Percentiles rank a stretch among this genome's conserved stretches.
Evolutionary conservation across 306 rosid genomes (phyloP).

Genomic region (Urtica urens): DNA sequence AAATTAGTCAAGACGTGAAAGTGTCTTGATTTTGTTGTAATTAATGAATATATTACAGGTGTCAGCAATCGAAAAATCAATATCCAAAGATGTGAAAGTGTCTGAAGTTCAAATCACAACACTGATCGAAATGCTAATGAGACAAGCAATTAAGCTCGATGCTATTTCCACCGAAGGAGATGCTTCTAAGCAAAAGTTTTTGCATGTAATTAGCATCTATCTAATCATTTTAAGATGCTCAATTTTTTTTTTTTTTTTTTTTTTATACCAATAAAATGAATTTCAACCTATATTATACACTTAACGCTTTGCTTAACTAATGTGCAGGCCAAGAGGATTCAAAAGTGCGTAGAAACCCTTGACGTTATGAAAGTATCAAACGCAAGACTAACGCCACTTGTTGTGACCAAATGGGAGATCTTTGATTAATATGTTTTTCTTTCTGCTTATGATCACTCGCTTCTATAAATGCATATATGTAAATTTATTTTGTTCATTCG

Average conservation of each 20-base stretch:
- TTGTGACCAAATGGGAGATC: conserved; percentile 76
- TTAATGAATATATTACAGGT: too few species aligned
- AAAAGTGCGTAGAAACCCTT: conserved; percentile 61
- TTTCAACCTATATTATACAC: too few species aligned
- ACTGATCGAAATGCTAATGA: conserved; percentile 73
- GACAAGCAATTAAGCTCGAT: conserved; percentile 73
- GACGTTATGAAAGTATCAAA: conserved; percentile 53
- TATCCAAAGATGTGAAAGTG: conserved; percentile 49
- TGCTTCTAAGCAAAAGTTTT: conserved; percentile 41
- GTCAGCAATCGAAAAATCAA: conserved; percentile 43
- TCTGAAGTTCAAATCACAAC: conserved; percentile 78
- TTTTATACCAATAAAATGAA: too few species aligned
- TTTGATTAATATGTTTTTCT: too few species aligned
- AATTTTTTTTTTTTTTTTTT: background rate
- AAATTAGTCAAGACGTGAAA: too few species aligned
- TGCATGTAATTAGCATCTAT: conserved; percentile 36
- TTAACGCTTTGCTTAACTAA: background rate
- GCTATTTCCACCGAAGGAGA: conserved; percentile 60
- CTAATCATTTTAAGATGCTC: background rate
- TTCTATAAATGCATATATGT: too few species aligned
- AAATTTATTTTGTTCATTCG: too few species aligned
- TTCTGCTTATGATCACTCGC: too few species aligned
- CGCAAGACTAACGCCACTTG: conserved; percentile 40
- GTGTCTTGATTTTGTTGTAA: too few species aligned
- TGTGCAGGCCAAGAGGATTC: conserved; percentile 64